Evolutionary conservation across 2,329 filamentous ascomycete genomes (phyloP).

Genomic region (Zalaria sp.): DNA sequence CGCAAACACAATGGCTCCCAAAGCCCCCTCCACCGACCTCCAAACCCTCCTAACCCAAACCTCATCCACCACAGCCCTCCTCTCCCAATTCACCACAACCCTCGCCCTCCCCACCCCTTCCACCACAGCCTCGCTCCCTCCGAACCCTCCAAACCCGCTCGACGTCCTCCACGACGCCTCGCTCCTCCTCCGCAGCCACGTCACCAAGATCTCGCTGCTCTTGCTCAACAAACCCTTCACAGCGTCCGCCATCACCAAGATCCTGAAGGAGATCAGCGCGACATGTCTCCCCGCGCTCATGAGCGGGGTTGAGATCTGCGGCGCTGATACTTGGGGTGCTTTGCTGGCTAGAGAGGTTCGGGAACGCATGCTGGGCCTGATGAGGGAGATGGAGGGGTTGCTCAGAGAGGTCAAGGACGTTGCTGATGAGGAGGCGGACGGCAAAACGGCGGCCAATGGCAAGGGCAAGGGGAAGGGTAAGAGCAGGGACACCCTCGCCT

Average conservation of each 20-base stretch:
- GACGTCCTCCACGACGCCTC: constrained; percentile 58
- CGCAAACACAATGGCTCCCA: too few relatives aligned
- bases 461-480: constrained; percentile 30
- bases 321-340: constrained; percentile 45
- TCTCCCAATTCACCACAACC: constrained; percentile 16
- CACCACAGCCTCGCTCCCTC: constrained; percentile 9
- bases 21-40: constrained; percentile 9
- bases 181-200: constrained; percentile 62
- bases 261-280: constrained; percentile 58
- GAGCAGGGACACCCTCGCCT: constrained; percentile 36
- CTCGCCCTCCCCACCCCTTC: constrained; percentile 14
- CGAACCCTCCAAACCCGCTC: constrained; percentile 39
- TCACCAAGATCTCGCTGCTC: constrained; percentile 76
- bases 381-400: constrained; percentile 50
- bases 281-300: constrained; percentile 63
- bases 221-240: constrained; percentile 81
- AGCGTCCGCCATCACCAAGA: constrained; percentile 54
- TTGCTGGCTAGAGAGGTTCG: constrained; percentile 51
- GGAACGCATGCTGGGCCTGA: constrained; percentile 41
- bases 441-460: constrained; percentile 5
- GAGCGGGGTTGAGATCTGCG: constrained; percentile 53
- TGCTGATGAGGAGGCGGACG: constrained; percentile 29
- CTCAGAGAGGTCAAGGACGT: constrained; percentile 46
- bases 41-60: constrained; percentile 15
- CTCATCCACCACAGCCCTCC: constrained; percentile 15